Conservation (phyloP, 148 eudicot genomes). For the Nyssa sinensis region DNA sequence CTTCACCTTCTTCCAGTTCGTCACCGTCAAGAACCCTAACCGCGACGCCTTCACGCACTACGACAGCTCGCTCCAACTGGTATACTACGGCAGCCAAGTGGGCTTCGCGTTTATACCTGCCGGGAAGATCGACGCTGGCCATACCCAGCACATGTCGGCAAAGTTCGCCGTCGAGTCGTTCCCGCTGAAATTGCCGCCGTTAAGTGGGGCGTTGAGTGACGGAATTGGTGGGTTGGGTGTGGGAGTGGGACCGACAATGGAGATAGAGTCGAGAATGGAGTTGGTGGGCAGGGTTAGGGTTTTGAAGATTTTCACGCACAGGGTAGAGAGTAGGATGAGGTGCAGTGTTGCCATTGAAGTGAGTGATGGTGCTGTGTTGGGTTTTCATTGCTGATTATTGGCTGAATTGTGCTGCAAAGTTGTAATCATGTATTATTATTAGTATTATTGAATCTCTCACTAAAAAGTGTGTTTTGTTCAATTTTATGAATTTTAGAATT, state of each 20-base stretch:
- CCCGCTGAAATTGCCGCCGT: slow-evolving; percentile 27
- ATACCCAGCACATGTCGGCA: slow-evolving; percentile 71
- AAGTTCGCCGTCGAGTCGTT: slow-evolving; percentile 62
- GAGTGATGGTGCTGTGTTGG: slow-evolving; percentile 65
- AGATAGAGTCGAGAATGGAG: slow-evolving; percentile 75
- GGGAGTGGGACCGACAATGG: slow-evolving; percentile 45
- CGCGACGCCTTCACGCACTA: slow-evolving; percentile 82
- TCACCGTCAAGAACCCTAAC: slow-evolving; percentile 81
- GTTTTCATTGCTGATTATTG: slow-evolving; percentile 57
- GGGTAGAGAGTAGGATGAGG: slow-evolving; percentile 52
- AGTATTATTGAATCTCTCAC: no score
- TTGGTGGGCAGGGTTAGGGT: slow-evolving; percentile 84
- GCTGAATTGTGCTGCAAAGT: background rate
- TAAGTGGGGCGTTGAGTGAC: slow-evolving; percentile 6
- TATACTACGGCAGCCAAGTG: slow-evolving; percentile 53
- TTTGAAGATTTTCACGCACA: slow-evolving; percentile 67
- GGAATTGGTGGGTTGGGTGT: slow-evolving; percentile 22
- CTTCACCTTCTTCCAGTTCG: slow-evolving; percentile 82
- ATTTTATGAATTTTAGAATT: no score
- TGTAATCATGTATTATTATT: background rate
- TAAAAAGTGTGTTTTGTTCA: no score
- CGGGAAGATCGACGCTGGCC: slow-evolving; percentile 63
- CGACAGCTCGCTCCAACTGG: slow-evolving; percentile 85
- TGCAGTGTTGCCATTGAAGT: slow-evolving; percentile 66
- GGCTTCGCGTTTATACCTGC: slow-evolving; percentile 87